Conservation (phyloP, 192 early-diverging fungal genomes). For the Polychytrium aggregatum region DNA sequence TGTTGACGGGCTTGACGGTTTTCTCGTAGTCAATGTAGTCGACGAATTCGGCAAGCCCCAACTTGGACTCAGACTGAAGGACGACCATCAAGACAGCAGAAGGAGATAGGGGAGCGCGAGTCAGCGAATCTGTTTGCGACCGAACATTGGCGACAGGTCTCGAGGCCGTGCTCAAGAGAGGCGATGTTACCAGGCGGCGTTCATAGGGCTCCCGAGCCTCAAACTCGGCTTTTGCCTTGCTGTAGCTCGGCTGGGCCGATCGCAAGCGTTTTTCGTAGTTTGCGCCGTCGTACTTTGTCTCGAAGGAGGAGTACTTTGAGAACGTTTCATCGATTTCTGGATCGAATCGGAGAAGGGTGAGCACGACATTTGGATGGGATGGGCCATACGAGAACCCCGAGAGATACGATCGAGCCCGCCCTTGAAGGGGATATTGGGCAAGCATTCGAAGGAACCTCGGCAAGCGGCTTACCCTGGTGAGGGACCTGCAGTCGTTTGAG, state of each 20-base stretch:
- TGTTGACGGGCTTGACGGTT: constrained; percentile 8
- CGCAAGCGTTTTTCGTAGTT: constrained; percentile 50
- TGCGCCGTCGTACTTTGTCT: constrained; percentile 32
- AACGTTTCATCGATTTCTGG: constrained; percentile 51
- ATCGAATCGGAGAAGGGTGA: constrained; percentile 5
- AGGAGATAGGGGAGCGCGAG: too few relatives aligned
- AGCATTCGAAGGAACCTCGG: too few relatives aligned
- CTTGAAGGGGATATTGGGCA: too few relatives aligned
- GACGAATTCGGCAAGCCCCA: constrained; percentile 28
- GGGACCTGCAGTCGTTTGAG: too few relatives aligned
- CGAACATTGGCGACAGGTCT: too few relatives aligned
- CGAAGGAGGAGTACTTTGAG: constrained; percentile 47
- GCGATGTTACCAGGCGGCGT: constrained; percentile 41
- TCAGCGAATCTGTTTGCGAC: too few relatives aligned
- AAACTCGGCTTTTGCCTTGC: constrained; percentile 24
- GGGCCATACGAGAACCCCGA: too few relatives aligned
- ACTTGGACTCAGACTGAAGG: too few relatives aligned
- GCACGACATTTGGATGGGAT: constrained; percentile 4
- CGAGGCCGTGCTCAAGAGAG: too few relatives aligned
- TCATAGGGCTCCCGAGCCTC: constrained; percentile 40
- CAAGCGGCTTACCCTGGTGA: too few relatives aligned
- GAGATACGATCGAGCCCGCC: too few relatives aligned
- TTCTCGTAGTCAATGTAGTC: constrained; percentile 49
- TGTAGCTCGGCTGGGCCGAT: constrained; percentile 25
- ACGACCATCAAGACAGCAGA: too few relatives aligned